Evolutionary conservation across 768 basidiomycete species (phyloP).

Genomic region (Kondoa malvinella): DNA sequence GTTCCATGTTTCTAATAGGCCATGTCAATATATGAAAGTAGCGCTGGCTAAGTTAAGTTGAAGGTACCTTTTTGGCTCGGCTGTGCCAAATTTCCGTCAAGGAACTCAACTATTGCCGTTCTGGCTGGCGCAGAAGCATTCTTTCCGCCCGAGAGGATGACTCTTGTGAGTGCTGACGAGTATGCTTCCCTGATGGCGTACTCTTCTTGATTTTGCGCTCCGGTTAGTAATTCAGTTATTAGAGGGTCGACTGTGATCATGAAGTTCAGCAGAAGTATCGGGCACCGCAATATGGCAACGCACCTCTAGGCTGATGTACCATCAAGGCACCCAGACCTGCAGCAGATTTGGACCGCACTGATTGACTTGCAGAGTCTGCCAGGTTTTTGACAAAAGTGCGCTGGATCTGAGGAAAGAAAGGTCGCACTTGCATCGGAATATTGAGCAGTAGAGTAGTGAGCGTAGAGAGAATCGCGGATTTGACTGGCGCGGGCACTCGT

Average conservation of each 20-base stretch:
- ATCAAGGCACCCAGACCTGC: conserved; percentile 75
- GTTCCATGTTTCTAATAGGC: neutral
- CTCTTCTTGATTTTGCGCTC: conserved; percentile 30
- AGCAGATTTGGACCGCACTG: conserved; percentile 65
- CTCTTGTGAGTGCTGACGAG: conserved; percentile 52
- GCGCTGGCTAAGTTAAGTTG: neutral
- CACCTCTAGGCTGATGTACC: conserved; percentile 61
- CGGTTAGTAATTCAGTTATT: conserved; percentile 56
- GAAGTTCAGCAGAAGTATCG: neutral
- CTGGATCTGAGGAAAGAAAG: conserved; percentile 96
- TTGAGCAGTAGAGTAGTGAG: conserved; percentile 66
- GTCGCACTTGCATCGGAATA: conserved; percentile 78
- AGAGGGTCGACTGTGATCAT: conserved; percentile 47
- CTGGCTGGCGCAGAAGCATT: conserved; percentile 58
- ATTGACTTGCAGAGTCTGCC: conserved; percentile 56
- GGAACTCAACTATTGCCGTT: neutral
- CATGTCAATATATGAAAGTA: too few species aligned
- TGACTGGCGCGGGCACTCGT: conserved; percentile 71
- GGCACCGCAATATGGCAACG: conserved; percentile 26
- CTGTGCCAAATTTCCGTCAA: conserved; percentile 1
- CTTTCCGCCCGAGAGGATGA: conserved; percentile 52
- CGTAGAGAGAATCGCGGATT: conserved; percentile 72
- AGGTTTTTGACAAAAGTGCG: conserved; percentile 89
- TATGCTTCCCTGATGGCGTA: conserved; percentile 56
- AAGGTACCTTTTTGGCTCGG: conserved; percentile 2